phyloP scores from a whole-genome alignment of 441 rosid species.

The Populus hybrid region DNA sequence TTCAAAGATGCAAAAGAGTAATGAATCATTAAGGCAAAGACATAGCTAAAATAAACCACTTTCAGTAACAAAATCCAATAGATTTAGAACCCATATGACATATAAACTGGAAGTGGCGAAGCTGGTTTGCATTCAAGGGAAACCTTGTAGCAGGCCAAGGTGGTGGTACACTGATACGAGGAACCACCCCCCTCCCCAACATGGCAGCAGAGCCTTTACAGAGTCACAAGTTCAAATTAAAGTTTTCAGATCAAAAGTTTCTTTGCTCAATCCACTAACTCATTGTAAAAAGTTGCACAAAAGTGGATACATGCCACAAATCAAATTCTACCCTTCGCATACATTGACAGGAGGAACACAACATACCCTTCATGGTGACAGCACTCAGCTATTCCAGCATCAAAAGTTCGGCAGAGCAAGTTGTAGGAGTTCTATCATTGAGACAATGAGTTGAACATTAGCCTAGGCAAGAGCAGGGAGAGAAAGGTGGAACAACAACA shows the following conservation, averaged over 20 bases:
- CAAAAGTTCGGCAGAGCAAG: constrained; percentile 63
- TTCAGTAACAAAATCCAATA: neutral
- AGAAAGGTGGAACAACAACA: neutral
- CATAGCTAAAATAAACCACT: neutral
- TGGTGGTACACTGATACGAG: neutral
- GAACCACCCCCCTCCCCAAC: neutral
- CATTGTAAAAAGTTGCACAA: neutral
- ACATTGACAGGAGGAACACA: neutral
- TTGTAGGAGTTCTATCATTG: constrained; percentile 47
- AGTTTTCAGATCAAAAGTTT: neutral
- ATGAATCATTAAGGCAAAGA: neutral
- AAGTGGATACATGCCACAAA: neutral
- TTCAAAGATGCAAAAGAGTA: constrained; percentile 3
- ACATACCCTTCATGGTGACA: constrained; percentile 63
- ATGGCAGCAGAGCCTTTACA: neutral
- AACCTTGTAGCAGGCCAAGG: neutral
- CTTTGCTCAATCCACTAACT: neutral
- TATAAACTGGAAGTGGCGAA: neutral
- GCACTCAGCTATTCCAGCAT: constrained; percentile 64
- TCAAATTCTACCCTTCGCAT: too few relatives aligned
- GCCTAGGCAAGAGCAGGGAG: constrained; percentile 8
- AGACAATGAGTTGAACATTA: constrained; percentile 19
- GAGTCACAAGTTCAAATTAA: neutral
- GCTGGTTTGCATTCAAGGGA: neutral
- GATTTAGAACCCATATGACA: neutral